phyloP scores from a whole-genome alignment of 2,329 filamentous ascomycete genomes.

The Dothistroma pini region DNA sequence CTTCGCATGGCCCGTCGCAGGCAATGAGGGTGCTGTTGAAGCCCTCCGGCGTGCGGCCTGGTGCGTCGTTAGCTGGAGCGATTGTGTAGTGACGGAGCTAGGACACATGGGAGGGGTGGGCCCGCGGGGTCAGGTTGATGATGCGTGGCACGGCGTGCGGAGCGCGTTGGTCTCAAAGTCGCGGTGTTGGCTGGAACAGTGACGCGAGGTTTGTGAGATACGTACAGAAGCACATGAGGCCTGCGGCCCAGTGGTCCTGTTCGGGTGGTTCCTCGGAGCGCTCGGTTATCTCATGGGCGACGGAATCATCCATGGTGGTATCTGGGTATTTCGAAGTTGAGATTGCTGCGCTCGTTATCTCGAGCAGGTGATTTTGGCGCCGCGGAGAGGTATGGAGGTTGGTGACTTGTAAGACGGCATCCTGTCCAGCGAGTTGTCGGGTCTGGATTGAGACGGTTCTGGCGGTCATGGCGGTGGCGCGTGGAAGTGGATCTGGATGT shows the following conservation, averaged over 20 bases:
- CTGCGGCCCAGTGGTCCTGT: background rate
- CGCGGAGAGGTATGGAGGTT: background rate
- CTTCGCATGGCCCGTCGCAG: slow-evolving; percentile 82
- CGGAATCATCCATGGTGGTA: background rate
- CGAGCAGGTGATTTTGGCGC: background rate
- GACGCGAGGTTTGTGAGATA: background rate
- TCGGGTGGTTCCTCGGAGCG: background rate
- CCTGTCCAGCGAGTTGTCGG: background rate
- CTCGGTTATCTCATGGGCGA: background rate
- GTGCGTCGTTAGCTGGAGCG: background rate
- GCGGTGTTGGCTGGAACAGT: background rate
- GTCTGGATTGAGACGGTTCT: background rate
- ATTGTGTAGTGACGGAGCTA: background rate
- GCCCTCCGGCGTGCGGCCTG: slow-evolving; percentile 69
- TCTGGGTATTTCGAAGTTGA: background rate
- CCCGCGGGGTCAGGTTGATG: background rate
- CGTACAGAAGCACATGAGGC: background rate
- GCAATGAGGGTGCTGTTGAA: slow-evolving; percentile 90
- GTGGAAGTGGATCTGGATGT: background rate
- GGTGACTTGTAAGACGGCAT: background rate
- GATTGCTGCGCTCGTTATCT: background rate
- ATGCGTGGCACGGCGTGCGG: background rate
- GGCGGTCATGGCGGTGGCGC: background rate
- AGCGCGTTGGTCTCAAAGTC: no score
- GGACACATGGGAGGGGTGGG: background rate